Conservation (phyloP, 176 grass and related monocot genomes). For the Eleusine indica region DNA sequence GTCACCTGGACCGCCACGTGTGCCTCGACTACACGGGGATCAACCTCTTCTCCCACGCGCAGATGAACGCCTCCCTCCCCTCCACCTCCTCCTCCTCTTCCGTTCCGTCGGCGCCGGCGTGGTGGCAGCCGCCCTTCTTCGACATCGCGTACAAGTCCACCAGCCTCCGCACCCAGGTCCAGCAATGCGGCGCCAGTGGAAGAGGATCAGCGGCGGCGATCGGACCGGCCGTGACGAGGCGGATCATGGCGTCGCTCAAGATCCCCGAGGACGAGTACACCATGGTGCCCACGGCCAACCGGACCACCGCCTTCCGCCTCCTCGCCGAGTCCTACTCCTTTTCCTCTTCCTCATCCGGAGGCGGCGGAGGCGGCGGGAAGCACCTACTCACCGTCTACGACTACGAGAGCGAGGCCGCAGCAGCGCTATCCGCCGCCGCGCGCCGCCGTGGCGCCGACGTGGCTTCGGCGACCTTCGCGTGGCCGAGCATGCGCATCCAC, state of each 20-base stretch:
- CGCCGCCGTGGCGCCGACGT: constrained; percentile 69
- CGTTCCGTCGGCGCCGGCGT: neutral
- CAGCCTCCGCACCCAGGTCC: constrained; percentile 66
- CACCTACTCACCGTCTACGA: constrained; percentile 77
- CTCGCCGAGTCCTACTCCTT: constrained; percentile 89
- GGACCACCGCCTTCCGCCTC: constrained; percentile 82
- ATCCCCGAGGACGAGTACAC: constrained; percentile 72
- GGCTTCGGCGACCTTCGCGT: constrained; percentile 66
- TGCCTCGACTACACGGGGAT: constrained; percentile 90
- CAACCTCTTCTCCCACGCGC: constrained; percentile 89
- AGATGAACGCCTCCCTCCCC: constrained; percentile 61
- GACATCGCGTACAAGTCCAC: constrained; percentile 77
- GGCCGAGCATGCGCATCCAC: constrained; percentile 83
- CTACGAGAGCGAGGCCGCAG: constrained; percentile 78
- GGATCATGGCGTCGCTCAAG: constrained; percentile 79
- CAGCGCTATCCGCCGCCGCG: constrained; percentile 57
- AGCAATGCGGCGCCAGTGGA: constrained; percentile 35
- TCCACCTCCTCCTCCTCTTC: constrained; percentile 38
- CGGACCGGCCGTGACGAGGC: constrained; percentile 49
- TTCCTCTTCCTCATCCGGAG: neutral
- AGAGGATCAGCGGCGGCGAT: neutral
- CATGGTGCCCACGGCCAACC: constrained; percentile 93
- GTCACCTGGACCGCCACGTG: constrained; percentile 71
- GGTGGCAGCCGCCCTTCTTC: constrained; percentile 84
- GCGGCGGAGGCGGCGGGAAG: neutral